These are phyloP conservation scores for Amaranthus hypochondriacus DNA, from an alignment of 148 eudicot species.

Conservation along the genomic window DNA sequence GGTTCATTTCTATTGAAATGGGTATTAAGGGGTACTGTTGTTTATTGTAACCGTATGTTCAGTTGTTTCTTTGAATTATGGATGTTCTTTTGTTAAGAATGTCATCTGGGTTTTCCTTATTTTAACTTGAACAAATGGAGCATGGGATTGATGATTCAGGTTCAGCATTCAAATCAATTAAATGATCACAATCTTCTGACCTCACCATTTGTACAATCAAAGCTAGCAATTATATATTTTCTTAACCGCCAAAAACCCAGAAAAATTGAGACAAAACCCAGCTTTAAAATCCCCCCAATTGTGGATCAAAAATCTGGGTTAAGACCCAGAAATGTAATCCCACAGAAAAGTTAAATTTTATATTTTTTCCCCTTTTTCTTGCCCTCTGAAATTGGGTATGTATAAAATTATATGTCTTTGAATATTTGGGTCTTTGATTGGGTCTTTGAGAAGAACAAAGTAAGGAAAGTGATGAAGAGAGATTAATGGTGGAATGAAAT, in stretches of 20 bases:
- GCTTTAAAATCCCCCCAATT: conserved; percentile 7
- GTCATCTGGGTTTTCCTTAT: not conserved
- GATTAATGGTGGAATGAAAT: too few relatives aligned
- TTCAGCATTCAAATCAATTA: conserved; percentile 25
- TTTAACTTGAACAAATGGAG: conserved; percentile 64
- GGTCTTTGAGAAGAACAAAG: too few relatives aligned
- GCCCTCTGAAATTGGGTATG: conserved; percentile 11
- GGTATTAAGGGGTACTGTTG: not conserved
- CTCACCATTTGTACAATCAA: conserved; percentile 20
- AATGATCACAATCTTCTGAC: conserved; percentile 20
- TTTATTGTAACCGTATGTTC: not conserved
- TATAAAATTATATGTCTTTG: too few relatives aligned
- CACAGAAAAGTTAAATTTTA: conserved; percentile 9
- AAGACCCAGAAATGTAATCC: conserved; percentile 36
- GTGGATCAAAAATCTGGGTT: conserved; percentile 32
- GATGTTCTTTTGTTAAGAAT: not conserved
- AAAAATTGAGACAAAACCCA: conserved; percentile 19
- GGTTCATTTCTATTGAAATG: not conserved
- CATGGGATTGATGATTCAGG: conserved; percentile 29
- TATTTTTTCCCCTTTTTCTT: not conserved
- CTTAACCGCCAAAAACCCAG: not conserved
- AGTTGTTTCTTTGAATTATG: not conserved
- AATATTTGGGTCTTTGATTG: too few relatives aligned
- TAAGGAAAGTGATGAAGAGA: too few relatives aligned
- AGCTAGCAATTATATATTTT: not conserved